Percentiles rank a stretch among this genome's conserved stretches.
Conservation (phyloP, 1,284 basidiomycete species). For the Gomphus sp. region DNA sequence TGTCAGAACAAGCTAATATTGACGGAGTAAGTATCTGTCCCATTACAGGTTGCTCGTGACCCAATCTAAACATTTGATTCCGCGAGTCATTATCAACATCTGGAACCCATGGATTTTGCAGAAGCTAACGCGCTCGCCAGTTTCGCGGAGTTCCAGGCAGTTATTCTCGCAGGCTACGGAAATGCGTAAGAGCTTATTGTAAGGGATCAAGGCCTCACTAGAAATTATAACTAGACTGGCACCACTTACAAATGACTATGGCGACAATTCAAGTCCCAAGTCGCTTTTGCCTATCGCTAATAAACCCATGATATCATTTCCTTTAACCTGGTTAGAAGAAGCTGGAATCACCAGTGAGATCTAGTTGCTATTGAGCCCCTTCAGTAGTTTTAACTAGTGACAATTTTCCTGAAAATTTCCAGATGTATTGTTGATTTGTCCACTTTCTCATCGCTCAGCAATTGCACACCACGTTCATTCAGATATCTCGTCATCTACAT, state of each 20-base stretch:
- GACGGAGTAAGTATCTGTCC: too few relatives aligned
- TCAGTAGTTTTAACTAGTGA: neutral
- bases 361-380: slow-evolving; percentile 1
- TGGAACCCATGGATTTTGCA: slow-evolving; percentile 6
- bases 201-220: neutral
- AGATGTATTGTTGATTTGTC: slow-evolving; percentile 85
- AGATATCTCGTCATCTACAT: slow-evolving; percentile 42
- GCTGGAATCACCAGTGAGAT: slow-evolving; percentile 72
- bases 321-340: slow-evolving; percentile 79
- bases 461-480: slow-evolving; percentile 79
- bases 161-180: slow-evolving; percentile 81
- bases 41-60: too few relatives aligned
- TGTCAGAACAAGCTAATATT: too few relatives aligned
- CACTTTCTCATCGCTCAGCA: slow-evolving; percentile 59
- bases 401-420: slow-evolving; percentile 7
- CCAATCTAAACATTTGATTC: neutral
- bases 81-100: neutral
- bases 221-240: slow-evolving; percentile 38
- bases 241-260: slow-evolving; percentile 64
- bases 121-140: slow-evolving; percentile 13
- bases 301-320: slow-evolving; percentile 79
- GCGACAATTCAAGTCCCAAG: slow-evolving; percentile 72
- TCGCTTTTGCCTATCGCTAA: slow-evolving; percentile 83
- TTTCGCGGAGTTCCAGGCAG: slow-evolving; percentile 64
- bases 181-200: slow-evolving; percentile 52